Conservation (phyloP, 73 alveolate genomes). For the Paramecium bursaria region DNA sequence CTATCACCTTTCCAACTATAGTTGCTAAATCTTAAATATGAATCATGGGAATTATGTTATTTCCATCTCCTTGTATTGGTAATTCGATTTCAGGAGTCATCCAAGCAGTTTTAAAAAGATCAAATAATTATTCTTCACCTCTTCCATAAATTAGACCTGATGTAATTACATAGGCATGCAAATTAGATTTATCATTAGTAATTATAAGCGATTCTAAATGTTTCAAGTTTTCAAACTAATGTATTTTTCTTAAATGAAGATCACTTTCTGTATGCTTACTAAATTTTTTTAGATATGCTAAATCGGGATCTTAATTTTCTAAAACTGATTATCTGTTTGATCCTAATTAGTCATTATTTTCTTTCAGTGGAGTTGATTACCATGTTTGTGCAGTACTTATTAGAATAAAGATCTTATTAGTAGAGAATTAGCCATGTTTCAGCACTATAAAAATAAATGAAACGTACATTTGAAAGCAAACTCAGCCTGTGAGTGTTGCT, state of each 20-base stretch:
- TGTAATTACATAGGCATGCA: constrained; percentile 10
- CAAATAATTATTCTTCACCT: constrained; percentile 52
- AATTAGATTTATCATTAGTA: not conserved
- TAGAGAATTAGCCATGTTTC: not conserved
- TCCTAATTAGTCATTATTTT: not conserved
- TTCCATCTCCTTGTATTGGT: constrained; percentile 73
- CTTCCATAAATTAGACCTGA: constrained; percentile 15
- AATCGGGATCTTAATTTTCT: constrained; percentile 1
- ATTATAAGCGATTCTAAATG: not conserved
- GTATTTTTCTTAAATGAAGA: constrained; percentile 10
- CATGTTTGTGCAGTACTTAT: constrained; percentile 1
- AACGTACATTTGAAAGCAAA: too few relatives aligned
- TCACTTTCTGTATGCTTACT: not conserved
- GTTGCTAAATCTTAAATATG: constrained; percentile 76
- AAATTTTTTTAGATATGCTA: constrained; percentile 6
- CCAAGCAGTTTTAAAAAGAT: constrained; percentile 58
- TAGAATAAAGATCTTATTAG: not conserved
- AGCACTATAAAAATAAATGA: too few relatives aligned
- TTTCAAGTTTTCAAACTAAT: not conserved
- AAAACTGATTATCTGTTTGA: constrained; percentile 7
- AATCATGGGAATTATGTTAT: constrained; percentile 72
- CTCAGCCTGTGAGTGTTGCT: too few relatives aligned
- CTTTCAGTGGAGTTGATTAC: constrained; percentile 14
- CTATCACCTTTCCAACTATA: constrained; percentile 60
- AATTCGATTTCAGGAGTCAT: constrained; percentile 55